Evolutionary conservation across 164 flowering plant species (phyloP).

Genomic region (Taxillus chinensis): DNA sequence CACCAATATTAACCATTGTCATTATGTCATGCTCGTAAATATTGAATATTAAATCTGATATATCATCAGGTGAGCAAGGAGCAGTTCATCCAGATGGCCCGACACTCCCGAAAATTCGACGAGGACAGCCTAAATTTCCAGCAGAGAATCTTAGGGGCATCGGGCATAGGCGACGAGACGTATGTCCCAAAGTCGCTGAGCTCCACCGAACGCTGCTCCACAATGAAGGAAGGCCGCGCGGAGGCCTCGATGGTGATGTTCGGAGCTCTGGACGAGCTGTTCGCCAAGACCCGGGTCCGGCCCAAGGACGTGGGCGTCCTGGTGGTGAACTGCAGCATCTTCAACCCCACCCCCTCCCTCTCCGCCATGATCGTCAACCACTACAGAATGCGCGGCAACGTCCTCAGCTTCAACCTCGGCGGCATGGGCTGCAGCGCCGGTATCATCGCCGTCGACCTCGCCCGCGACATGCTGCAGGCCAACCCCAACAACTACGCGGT

Average conservation of each 20-base stretch:
- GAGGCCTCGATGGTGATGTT: constrained; percentile 79
- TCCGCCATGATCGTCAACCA: constrained; percentile 92
- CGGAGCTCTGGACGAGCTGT: constrained; percentile 85
- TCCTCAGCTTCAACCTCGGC: constrained; percentile 73
- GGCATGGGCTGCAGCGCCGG: constrained; percentile 97
- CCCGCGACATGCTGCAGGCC: constrained; percentile 75
- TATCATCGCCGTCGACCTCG: constrained; percentile 63
- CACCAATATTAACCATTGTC: too few relatives aligned
- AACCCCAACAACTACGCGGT: constrained; percentile 73
- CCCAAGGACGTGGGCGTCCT: constrained; percentile 82
- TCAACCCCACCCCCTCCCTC: constrained; percentile 91
- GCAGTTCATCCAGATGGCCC: constrained; percentile 50
- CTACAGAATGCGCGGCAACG: constrained; percentile 92
- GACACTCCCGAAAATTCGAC: constrained; percentile 61
- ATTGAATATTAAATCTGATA: too few relatives aligned
- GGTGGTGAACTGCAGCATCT: constrained; percentile 85
- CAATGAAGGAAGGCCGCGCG: constrained; percentile 81
- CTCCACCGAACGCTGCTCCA: constrained; percentile 36
- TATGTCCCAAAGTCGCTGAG: constrained; percentile 58
- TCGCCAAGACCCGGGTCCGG: constrained; percentile 56
- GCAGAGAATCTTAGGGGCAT: constrained; percentile 43
- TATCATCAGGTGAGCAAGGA: constrained; percentile 48
- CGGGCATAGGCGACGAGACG: constrained; percentile 86
- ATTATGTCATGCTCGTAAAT: too few relatives aligned
- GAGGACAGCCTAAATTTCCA: constrained; percentile 62